A percentile compares a stretch with the other conserved stretches of the same genome.
Evolutionary conservation across 2,329 filamentous ascomycete genomes (phyloP).

Genomic region (Phaeosphaeria sp.): DNA sequence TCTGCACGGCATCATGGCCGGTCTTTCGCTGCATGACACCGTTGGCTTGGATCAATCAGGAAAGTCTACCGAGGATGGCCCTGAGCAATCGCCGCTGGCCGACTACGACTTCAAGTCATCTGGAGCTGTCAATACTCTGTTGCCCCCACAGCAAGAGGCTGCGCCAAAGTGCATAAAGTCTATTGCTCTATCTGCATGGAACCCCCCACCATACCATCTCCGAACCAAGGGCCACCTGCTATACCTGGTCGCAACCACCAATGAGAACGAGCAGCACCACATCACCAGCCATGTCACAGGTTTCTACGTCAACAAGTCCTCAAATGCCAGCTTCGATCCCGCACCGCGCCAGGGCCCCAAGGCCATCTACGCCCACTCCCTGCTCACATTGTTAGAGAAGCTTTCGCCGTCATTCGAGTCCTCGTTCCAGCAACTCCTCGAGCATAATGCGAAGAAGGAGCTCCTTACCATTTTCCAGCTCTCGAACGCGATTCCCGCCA

Average conservation of each 20-base stretch:
- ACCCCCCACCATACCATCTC: conserved; percentile 90
- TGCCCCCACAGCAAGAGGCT: conserved; percentile 69
- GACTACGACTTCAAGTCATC: conserved; percentile 79
- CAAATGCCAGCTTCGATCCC: conserved; percentile 93
- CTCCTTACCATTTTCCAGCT: conserved; percentile 93
- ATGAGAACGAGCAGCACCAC: conserved; percentile 93
- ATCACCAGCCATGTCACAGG: conserved; percentile 93
- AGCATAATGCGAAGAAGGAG: conserved; percentile 84
- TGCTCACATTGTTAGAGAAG: conserved; percentile 77
- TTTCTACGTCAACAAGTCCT: conserved; percentile 97
- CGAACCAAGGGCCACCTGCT: conserved; percentile 91
- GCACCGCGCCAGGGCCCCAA: conserved; percentile 81
- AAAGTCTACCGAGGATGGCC: conserved; percentile 37
- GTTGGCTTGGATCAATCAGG: conserved; percentile 59
- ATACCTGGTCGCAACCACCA: conserved; percentile 87
- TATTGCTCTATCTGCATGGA: conserved; percentile 90
- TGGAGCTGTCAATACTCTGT: conserved; percentile 71
- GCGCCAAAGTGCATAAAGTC: conserved; percentile 91
- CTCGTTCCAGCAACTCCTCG: conserved; percentile 79
- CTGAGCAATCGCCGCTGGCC: conserved; percentile 54
- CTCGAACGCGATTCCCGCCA: conserved; percentile 90
- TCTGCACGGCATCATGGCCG: conserved; percentile 83
- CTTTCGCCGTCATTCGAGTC: conserved; percentile 83
- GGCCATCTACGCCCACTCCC: conserved; percentile 79
- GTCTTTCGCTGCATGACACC: conserved; percentile 84